A percentile compares a stretch with the other conserved stretches of the same genome.
These are phyloP conservation scores for Schwanniomyces sp. DNA, from an alignment of 805 yeast species.

Conservation along the genomic window DNA sequence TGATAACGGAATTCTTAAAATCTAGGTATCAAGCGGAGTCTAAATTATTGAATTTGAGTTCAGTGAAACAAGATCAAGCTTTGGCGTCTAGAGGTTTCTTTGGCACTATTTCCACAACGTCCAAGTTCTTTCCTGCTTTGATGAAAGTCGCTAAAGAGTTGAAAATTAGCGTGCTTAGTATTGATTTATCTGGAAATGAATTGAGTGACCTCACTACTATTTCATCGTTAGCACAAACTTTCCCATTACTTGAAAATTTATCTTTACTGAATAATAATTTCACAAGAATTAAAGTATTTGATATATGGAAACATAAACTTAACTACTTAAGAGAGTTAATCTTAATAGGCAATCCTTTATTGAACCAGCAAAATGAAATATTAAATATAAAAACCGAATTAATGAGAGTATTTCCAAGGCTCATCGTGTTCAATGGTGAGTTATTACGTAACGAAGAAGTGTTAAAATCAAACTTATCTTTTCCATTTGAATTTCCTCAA, in stretches of 20 bases:
- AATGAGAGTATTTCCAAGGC: conserved; percentile 72
- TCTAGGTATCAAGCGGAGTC: conserved; percentile 65
- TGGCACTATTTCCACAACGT: conserved; percentile 55
- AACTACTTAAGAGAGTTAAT: conserved; percentile 71
- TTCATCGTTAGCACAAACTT: conserved; percentile 66
- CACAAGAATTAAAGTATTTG: conserved; percentile 56
- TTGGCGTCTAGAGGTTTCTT: conserved; percentile 65
- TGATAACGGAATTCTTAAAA: conserved; percentile 59
- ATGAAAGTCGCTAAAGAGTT: conserved; percentile 71
- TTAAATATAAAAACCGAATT: conserved; percentile 59
- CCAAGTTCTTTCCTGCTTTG: conserved; percentile 88
- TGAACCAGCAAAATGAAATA: conserved; percentile 20
- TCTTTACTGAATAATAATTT: conserved; percentile 79
- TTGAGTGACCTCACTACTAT: conserved; percentile 61
- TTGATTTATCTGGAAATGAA: conserved; percentile 62
- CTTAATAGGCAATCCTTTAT: conserved; percentile 75
- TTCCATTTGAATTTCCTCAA: conserved; percentile 57
- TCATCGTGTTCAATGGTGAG: conserved; percentile 76
- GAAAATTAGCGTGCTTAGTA: conserved; percentile 62
- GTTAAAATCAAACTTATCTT: conserved; percentile 47
- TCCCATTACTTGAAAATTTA: conserved; percentile 74
- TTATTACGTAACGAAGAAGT: conserved; percentile 72
- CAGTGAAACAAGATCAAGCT: conserved; percentile 62
- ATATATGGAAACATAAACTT: conserved; percentile 76
- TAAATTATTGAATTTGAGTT: conserved; percentile 68